A percentile compares a stretch with the other conserved stretches of the same genome.
Conservation (phyloP, 2,329 filamentous ascomycete species). For the Fusarium sp. region DNA sequence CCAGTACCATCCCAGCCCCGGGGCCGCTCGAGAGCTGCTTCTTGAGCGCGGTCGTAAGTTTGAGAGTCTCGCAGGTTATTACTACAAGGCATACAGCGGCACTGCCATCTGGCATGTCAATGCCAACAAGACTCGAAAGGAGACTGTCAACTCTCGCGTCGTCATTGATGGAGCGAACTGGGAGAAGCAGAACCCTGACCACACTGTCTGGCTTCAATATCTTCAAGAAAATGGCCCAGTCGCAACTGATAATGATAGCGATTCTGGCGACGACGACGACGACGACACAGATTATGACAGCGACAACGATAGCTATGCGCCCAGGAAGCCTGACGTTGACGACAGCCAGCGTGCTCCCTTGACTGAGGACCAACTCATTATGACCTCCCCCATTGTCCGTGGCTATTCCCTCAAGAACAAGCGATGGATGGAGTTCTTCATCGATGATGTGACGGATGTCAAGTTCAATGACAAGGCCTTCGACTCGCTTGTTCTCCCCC, state of each 20-base stretch:
- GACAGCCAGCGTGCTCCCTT: slow-evolving; percentile 46
- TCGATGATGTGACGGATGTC: slow-evolving; percentile 61
- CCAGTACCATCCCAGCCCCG: slow-evolving; percentile 58
- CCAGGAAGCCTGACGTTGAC: background rate
- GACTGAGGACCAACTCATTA: slow-evolving; percentile 57
- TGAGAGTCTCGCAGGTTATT: slow-evolving; percentile 60
- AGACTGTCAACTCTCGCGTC: slow-evolving; percentile 51
- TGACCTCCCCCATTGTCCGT: slow-evolving; percentile 58
- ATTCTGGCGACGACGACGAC: slow-evolving; percentile 9
- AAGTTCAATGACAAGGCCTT: slow-evolving; percentile 65
- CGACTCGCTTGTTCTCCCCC: slow-evolving; percentile 62
- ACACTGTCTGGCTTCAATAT: slow-evolving; percentile 40
- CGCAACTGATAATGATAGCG: background rate
- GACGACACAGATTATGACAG: background rate
- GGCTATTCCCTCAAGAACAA: slow-evolving; percentile 65
- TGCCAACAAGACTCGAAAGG: slow-evolving; percentile 42
- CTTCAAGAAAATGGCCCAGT: background rate
- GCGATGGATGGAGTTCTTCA: slow-evolving; percentile 64
- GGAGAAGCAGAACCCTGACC: slow-evolving; percentile 50
- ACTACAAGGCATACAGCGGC: slow-evolving; percentile 63
- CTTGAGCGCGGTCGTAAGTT: slow-evolving; percentile 60
- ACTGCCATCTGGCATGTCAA: slow-evolving; percentile 52
- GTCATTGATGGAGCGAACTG: slow-evolving; percentile 51
- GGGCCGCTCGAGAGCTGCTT: slow-evolving; percentile 53
- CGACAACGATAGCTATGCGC: background rate